Evolutionary conservation across 164 flowering plant genomes (phyloP), one percentile per base, ranked within the genome.

Genomic region (Chimonanthus praecox): DNA sequence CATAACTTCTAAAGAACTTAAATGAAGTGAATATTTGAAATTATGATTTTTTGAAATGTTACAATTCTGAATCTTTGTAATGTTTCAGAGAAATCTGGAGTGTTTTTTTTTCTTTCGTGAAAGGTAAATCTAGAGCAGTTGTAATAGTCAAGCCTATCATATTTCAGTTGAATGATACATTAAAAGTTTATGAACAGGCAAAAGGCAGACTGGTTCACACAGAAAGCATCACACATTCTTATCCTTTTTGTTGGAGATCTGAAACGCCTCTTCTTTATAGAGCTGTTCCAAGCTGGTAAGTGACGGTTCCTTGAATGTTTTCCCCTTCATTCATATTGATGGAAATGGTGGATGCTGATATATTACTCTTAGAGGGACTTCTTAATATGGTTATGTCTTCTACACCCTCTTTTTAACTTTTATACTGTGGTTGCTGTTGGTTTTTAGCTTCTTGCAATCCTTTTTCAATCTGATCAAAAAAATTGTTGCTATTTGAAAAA

Each of bases 231-330:
- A 87, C 79, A 11, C 99, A 96, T 79, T 84, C 89, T 72, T 96
- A 96, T 79, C 99, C 98, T 9, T 96, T 86, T 73, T 96, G 99
- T 78, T 89, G 91, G 90, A 92, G 99, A 82, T 96, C 99, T 49
- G 96, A 94, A 13, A 96, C 94, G 43, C 99, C 99, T 77, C 99
- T 96, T 66, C 84, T 96, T 47, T 94, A 96, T 75, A 86, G 98
- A 81, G 99, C 99, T 73, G 98, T 96, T 80, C 99, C 98, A 50
- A 96, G 94, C 84, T 96, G 99, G 98, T 91, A 87, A 11, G 21
- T 69, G 72, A 54, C 44, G 66, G 21, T 68, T 54, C 51, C 44
- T 16, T 47, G 16, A 13, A 54, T 54, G 60, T 54, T 54, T 54
- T 54, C 16, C 60, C 33, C 33, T 33, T 33, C 33, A 33, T 33